Evolutionary conservation across 1,284 basidiomycete genomes (phyloP), one percentile per base, ranked within the genome.

Genomic region (Apiotrichum siamense): DNA sequence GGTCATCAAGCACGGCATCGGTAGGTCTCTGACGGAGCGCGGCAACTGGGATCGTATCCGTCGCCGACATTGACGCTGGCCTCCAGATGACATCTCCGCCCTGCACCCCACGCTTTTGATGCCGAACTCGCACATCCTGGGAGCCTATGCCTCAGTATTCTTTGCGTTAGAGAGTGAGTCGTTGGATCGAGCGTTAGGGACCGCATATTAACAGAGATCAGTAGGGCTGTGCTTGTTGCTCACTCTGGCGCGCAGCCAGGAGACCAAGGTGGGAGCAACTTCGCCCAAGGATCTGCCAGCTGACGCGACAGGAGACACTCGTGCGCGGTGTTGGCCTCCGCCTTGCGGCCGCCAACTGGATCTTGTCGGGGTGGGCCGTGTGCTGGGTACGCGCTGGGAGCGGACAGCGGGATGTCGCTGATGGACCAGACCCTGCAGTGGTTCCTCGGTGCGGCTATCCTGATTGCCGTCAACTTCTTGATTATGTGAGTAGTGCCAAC

Each of bases 331-430:
- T 90, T 11, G 89, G 89, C 0, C 67, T 86, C 4, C 79, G 85
- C 1, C 79, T 93, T 38, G 86, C 91, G 0, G 66, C 87, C 24
- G 81, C 86, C 4, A 92, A 94, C 65, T 85, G 87, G 79, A 62
- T 86, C 7, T 85, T 89, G 80, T 88, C 86, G 0, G 70, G 81
- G 3, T 93, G 88, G 87, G 86, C 86, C 0, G 80, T 92, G 36
- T 77, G 84, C 57, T 92, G 86, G 81, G 86, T 89, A 60, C 29
- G 79, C 63, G 15, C 7, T 7, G 24, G 15, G 13, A 1, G 5
- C 23, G 6, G n/a, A n/a, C n/a, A n/a, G n/a, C 26, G 37, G 21
- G 38, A 36, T 12, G 6, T 42, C 73, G 70, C 43, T 44, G 10
- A 48, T 25, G 6, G n/a, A n/a, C 6, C 47, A 74, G 72, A 72